Evolutionary conservation across 306 rosid species (phyloP).

Genomic region (Vigna hirtella): DNA sequence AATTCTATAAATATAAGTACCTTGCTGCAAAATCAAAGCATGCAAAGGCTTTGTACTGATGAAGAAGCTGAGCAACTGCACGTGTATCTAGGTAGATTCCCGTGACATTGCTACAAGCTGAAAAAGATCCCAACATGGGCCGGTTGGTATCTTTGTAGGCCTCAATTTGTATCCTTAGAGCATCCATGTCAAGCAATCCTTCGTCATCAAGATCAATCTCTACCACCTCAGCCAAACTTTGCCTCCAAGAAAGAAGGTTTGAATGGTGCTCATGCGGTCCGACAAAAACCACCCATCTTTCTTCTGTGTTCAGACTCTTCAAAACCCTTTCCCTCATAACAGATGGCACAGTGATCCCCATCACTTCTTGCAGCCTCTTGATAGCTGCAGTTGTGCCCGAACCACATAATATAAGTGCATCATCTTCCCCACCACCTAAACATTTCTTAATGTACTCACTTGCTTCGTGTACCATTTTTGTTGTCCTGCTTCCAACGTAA

Average conservation of each 20-base stretch:
- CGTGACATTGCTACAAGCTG: slow-evolving; percentile 89
- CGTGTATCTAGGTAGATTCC: slow-evolving; percentile 73
- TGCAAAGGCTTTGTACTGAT: slow-evolving; percentile 65
- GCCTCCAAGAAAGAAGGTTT: slow-evolving; percentile 88
- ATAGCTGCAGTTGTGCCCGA: slow-evolving; percentile 84
- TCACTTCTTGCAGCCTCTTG: slow-evolving; percentile 86
- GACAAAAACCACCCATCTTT: slow-evolving; percentile 85
- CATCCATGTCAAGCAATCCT: slow-evolving; percentile 71
- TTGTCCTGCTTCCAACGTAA: slow-evolving; percentile 72
- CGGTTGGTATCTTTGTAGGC: slow-evolving; percentile 50
- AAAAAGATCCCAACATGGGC: slow-evolving; percentile 85
- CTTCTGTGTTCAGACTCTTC: slow-evolving; percentile 45
- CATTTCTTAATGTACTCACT: slow-evolving; percentile 64
- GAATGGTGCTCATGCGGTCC: slow-evolving; percentile 97
- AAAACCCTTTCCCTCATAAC: slow-evolving; percentile 61
- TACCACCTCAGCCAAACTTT: slow-evolving; percentile 75
- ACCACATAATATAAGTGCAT: slow-evolving; percentile 74
- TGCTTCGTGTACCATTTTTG: slow-evolving; percentile 72
- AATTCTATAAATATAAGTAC: slow-evolving; percentile 48
- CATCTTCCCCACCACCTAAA: slow-evolving; percentile 69
- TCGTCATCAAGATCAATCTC: slow-evolving; percentile 71
- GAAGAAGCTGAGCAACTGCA: slow-evolving; percentile 78
- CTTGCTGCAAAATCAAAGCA: slow-evolving; percentile 95
- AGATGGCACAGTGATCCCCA: slow-evolving; percentile 75
- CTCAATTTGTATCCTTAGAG: slow-evolving; percentile 57